phyloP scores from a whole-genome alignment of 2,329 filamentous ascomycete species.

The Fusarium buxicola region DNA sequence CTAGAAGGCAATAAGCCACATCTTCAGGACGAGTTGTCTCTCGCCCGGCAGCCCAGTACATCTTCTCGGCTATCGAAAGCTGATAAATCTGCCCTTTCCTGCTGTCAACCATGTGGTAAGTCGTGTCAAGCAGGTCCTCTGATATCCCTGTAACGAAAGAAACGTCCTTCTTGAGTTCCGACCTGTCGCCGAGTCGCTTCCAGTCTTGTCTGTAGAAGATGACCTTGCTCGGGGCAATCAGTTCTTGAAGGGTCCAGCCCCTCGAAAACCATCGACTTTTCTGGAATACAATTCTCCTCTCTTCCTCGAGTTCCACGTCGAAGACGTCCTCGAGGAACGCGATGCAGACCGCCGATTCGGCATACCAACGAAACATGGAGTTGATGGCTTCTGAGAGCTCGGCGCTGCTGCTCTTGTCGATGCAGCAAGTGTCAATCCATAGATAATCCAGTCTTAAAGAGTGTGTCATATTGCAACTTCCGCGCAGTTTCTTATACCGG shows the following conservation, averaged over 20 bases:
- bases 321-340: slow-evolving; percentile 43
- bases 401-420: slow-evolving; percentile 49
- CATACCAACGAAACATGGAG: slow-evolving; percentile 52
- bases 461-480: slow-evolving; percentile 35
- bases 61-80: slow-evolving; percentile 44
- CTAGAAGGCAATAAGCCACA: slow-evolving; percentile 49
- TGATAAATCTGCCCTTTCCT: slow-evolving; percentile 15
- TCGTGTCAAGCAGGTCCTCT: slow-evolving; percentile 29
- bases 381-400: slow-evolving; percentile 50
- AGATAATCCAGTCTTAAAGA: slow-evolving; percentile 39
- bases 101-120: slow-evolving; percentile 18
- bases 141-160: slow-evolving; percentile 34
- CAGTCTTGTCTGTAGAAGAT: slow-evolving; percentile 44
- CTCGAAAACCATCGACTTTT: slow-evolving; percentile 44
- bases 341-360: slow-evolving; percentile 42
- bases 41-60: slow-evolving; percentile 49
- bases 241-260: slow-evolving; percentile 48
- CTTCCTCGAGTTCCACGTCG: slow-evolving; percentile 1
- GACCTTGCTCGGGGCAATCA: slow-evolving; percentile 44
- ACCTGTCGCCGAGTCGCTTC: slow-evolving; percentile 31
- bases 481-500: slow-evolving; percentile 37
- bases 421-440: slow-evolving; percentile 51
- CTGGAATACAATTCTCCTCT: slow-evolving; percentile 1
- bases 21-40: slow-evolving; percentile 48
- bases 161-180: slow-evolving; percentile 36